Conservation (phyloP, 1,284 basidiomycete genomes). For the Cutaneotrichosporon cutaneum region DNA sequence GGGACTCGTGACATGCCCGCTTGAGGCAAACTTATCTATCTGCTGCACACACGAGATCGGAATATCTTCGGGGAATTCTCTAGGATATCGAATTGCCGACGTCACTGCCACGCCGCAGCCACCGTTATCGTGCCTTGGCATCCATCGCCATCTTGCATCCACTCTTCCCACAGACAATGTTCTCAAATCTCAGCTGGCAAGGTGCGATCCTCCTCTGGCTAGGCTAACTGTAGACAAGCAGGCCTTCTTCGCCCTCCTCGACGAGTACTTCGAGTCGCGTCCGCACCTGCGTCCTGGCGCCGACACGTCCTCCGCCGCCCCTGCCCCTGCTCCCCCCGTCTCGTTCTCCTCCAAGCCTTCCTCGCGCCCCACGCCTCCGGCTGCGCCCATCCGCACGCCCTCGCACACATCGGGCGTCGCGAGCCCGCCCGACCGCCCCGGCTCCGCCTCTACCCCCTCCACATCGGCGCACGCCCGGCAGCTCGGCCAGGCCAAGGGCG, state of each 20-base stretch:
- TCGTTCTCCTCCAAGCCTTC: background rate
- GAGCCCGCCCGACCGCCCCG: background rate
- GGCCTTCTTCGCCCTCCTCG: constrained; percentile 49
- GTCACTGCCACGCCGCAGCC: background rate
- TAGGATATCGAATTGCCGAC: background rate
- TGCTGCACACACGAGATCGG: no score
- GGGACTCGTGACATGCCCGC: no score
- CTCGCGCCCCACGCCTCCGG: background rate
- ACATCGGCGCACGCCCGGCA: background rate
- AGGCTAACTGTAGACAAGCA: constrained; percentile 26
- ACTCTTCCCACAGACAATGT: constrained; percentile 4
- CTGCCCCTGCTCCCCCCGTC: background rate
- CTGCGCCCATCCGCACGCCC: background rate
- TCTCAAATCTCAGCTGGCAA: constrained; percentile 8
- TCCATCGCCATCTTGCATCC: background rate
- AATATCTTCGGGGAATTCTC: background rate
- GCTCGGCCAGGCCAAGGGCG: constrained; percentile 2
- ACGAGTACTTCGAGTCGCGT: constrained; percentile 50
- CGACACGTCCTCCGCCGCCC: background rate
- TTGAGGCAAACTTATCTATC: no score
- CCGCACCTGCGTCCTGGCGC: constrained; percentile 33
- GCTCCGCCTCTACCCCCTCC: background rate
- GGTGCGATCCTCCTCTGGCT: background rate
- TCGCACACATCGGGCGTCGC: background rate
- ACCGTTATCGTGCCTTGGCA: constrained; percentile 2